These are phyloP conservation scores for Candida gigantensis DNA, from an alignment of 1,139 yeast genomes.

Conservation along the genomic window DNA sequence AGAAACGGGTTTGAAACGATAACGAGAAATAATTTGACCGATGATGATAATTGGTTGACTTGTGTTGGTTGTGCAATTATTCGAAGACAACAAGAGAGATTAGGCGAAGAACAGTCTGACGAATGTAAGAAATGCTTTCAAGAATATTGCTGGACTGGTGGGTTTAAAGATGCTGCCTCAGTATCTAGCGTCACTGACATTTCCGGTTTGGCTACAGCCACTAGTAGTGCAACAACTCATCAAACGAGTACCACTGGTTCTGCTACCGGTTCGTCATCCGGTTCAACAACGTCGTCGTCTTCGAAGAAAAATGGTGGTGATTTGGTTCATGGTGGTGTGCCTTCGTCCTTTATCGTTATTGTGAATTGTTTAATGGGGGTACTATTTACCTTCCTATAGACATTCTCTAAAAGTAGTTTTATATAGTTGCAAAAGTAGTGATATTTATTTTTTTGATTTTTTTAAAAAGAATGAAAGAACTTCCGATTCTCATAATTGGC, in stretches of 20 bases:
- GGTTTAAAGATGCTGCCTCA: constrained; percentile 21
- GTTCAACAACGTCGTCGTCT: background rate
- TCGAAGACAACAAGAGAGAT: constrained; percentile 78
- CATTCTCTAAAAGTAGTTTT: too few species aligned
- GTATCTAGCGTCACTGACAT: constrained; percentile 15
- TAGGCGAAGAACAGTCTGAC: constrained; percentile 59
- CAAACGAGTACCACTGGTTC: background rate
- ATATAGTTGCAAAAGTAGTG: too few species aligned
- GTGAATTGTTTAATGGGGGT: background rate
- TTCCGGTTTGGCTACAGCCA: constrained; percentile 8
- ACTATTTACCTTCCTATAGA: too few species aligned
- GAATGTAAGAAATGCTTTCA: constrained; percentile 75
- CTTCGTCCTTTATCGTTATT: background rate
- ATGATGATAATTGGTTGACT: constrained; percentile 37
- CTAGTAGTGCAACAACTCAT: background rate
- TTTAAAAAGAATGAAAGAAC: too few species aligned
- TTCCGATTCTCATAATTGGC: too few species aligned
- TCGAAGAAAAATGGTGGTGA: constrained; percentile 34
- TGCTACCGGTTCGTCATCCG: constrained; percentile 11
- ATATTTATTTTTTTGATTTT: too few species aligned
- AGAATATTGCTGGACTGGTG: constrained; percentile 49
- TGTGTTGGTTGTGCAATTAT: constrained; percentile 69
- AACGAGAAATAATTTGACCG: constrained; percentile 35
- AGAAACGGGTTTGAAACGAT: constrained; percentile 43
- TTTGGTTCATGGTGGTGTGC: background rate